Evolutionary conservation across 2,329 filamentous ascomycete genomes (phyloP), one percentile per base, ranked within the genome.

Genomic region (Zalaria obscura): DNA sequence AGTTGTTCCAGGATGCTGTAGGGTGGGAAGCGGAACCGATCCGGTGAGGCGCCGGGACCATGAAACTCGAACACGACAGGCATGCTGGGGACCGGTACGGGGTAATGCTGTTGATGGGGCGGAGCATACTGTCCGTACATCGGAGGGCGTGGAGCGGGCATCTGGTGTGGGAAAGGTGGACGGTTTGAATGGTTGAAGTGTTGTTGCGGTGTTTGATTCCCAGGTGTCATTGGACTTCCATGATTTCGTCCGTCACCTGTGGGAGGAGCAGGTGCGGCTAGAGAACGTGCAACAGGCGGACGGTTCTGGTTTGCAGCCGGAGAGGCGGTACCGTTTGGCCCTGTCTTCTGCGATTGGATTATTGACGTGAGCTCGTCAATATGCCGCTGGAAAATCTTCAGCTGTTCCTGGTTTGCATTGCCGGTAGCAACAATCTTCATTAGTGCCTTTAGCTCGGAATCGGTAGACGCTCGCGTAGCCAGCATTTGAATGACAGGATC

Each of bases 381-480:
- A 35, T 91, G 83, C 38, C 70, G 72, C 55, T 91, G 84, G 50
- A 91, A 91, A 47, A 78, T 75, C 37, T 76, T 76, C 8, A 91
- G 63, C 55, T 91, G 82, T 9, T 77, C 73, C 32, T 76, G 72
- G 8, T 74, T 76, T 0, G 84, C 84, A 49, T 80, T 73, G 1
- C 83, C 83, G 27, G 79, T 77, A 0, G 84, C 84, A 1, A 91
- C 84, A 40, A 83, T 76, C 57, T 85, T 85, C 84, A 91, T 91
- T 0, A 91, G 66, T 31, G 81, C 77, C 43, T 86, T 79, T 6
- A 91, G 65, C 42, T 80, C 71, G 0, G 77, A 72, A 54, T 91
- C 81, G 26, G 75, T 76, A 0, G 80, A 82, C 5, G 84, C 84
- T 48, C 76, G 76, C 51, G 84, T 80, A 0, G 84, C 84, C 26